Evolutionary conservation across 148 eudicot genomes (phyloP), one percentile per base, ranked within the genome.

Genomic region (Gaultheria prostrata): DNA sequence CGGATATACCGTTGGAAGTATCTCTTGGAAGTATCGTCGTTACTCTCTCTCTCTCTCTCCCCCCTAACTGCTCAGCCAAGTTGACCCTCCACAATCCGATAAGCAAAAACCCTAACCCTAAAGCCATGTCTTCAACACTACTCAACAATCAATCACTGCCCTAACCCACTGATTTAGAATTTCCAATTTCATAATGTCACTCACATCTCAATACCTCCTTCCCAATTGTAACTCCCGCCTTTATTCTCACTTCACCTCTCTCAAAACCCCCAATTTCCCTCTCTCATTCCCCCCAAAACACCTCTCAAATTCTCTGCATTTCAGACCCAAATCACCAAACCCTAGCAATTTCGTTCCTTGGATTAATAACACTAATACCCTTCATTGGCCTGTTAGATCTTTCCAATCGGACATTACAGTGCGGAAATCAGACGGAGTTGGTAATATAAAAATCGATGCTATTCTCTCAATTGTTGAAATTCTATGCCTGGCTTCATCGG

Each of bases 391-490:
- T 74, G 56, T 87, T 73, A 87, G 77, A 85, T 88, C 88, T 54
- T 82, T 51, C 45, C 87, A 86, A 51, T 88, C 90, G 26, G 79
- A 83, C 67, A 76, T 76, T 49, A 32, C 72, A 7, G 61, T 81
- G 2, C 63, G 80, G 45, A 84, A 85, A 54, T 48, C 70, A 7
- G 83, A 84, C 56, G 50, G 32, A 7, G 67, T 24, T 1, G 80
- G 76, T 17, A 21, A 7, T 53, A 4, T 91, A 54, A 85, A 88
- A 80, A 83, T 90, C 8, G 99, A 97, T 73, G 86, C 78, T 71
- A 84, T 95, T 81, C 90, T 97, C 0, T 87, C 91, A 0, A 13
- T 91, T 49, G 43, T 89, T 17, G 99, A 97, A 56, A 85, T 93
- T 17, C 6, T 89, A 1, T 90, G 91, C 76, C 85, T 95, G n/a